A percentile compares a stretch with the other conserved stretches of the same genome.
phyloP scores from a whole-genome alignment of 805 yeast genomes.

The Kluyveromyces aestuarii region DNA sequence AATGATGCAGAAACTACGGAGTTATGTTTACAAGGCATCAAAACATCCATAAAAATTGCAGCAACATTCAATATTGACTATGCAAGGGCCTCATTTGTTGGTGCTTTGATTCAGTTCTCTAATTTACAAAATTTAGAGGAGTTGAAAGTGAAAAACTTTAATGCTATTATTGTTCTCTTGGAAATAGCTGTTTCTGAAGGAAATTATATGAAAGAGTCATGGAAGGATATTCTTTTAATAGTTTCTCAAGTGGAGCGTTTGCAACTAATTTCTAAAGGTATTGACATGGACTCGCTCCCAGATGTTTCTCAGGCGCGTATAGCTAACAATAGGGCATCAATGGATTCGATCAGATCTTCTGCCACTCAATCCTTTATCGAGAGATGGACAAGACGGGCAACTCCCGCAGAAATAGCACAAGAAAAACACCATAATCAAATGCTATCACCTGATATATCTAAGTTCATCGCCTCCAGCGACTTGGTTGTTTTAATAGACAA shows the following conservation, averaged over 20 bases:
- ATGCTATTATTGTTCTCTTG: slow-evolving; percentile 65
- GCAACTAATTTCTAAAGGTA: slow-evolving; percentile 80
- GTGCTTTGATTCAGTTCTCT: slow-evolving; percentile 82
- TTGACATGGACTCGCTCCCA: slow-evolving; percentile 75
- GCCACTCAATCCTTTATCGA: slow-evolving; percentile 41
- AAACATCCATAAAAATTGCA: slow-evolving; percentile 71
- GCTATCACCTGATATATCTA: slow-evolving; percentile 48
- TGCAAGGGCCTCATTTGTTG: slow-evolving; percentile 82
- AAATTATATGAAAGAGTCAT: slow-evolving; percentile 58
- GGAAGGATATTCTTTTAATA: slow-evolving; percentile 76
- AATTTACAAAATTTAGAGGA: slow-evolving; percentile 72
- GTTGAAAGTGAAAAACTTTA: slow-evolving; percentile 68
- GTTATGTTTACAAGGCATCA: slow-evolving; percentile 76
- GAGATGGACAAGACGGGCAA: slow-evolving; percentile 43
- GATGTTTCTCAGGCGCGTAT: slow-evolving; percentile 73
- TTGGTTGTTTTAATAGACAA: slow-evolving; percentile 76
- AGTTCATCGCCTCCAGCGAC: slow-evolving; percentile 53
- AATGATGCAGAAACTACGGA: slow-evolving; percentile 64
- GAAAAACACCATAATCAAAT: slow-evolving; percentile 66
- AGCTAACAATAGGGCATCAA: slow-evolving; percentile 41
- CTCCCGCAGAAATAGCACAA: slow-evolving; percentile 60
- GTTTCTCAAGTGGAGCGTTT: slow-evolving; percentile 88
- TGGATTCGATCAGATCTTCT: slow-evolving; percentile 42
- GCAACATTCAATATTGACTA: slow-evolving; percentile 75
- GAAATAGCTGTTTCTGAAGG: slow-evolving; percentile 77